These are phyloP conservation scores for Artomyces pyxidatus DNA, from an alignment of 768 basidiomycete species.

Conservation along the genomic window DNA sequence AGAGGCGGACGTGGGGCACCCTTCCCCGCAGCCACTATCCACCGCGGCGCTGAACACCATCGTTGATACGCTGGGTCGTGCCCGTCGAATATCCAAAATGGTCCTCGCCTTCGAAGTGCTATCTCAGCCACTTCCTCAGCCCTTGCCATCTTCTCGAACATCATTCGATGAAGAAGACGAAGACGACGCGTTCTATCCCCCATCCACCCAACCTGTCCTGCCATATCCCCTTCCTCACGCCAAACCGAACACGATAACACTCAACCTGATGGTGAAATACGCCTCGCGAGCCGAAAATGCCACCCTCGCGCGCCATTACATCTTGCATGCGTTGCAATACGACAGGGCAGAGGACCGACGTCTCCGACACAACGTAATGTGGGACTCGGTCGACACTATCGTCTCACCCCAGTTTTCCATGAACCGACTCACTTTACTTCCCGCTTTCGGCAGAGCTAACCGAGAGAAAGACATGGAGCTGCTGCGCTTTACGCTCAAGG, in stretches of 20 bases:
- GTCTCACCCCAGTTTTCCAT: constrained; percentile 45
- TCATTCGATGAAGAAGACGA: constrained; percentile 56
- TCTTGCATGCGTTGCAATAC: constrained; percentile 41
- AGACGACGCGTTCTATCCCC: constrained; percentile 46
- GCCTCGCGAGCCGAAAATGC: constrained; percentile 39
- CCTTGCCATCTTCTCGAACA: constrained; percentile 33
- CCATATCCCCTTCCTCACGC: constrained; percentile 35
- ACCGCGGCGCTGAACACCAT: constrained; percentile 65
- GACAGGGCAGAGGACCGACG: constrained; percentile 30
- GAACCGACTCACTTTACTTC: constrained; percentile 46
- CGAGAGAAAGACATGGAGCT: constrained; percentile 49
- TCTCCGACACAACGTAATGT: constrained; percentile 27
- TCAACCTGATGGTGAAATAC: constrained; percentile 52
- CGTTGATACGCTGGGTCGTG: constrained; percentile 59
- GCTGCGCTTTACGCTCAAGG: constrained; percentile 50
- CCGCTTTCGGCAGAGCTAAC: constrained; percentile 52
- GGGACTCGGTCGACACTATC: constrained; percentile 25
- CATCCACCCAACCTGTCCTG: constrained; percentile 24
- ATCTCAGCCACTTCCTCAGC: constrained; percentile 55
- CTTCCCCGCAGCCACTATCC: constrained; percentile 24
- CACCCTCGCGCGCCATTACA: constrained; percentile 58
- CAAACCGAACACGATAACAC: constrained; percentile 59
- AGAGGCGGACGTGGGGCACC: constrained; percentile 23
- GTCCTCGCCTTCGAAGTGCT: constrained; percentile 74
- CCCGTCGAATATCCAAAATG: constrained; percentile 54